Base-by-base conservation (phyloP, 331 rosid genomes). In the Prunus yedoensis region DNA sequence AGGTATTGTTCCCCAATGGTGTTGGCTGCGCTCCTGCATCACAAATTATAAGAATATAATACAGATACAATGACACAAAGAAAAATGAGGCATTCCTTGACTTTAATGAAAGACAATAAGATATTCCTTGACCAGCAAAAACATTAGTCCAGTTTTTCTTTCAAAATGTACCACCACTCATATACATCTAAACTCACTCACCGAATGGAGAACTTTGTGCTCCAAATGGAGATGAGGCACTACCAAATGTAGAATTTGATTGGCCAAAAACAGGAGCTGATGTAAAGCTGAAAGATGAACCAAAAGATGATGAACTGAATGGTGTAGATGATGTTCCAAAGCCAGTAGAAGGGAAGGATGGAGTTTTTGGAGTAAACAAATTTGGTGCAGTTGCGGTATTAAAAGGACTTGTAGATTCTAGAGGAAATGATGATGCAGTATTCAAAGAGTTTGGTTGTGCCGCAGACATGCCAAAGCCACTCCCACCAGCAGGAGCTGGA, bases 361-460 rank as follows among this genome's bases (percentile, higher is more conserved):
- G 77, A 74, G 80, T 64, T 84, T 92, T 94, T 13, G 81, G 83
- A 2, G 89, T 90, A 86, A 94, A 94, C 53, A 89, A 83, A 85
- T 78, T 89, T 21, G 97, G 77, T 75, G 93, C 57, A 5, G 88
- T 72, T 58, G 93, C 12, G 43, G 80, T 35, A 69, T 96, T 86
- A 74, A 94, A 92, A 58, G 88, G 90, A 82, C 86, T 89, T 28
- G 96, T 66, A 70, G 96, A 73, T 47, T 96, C 17, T 89, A 85
- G 99, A 77, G 85, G 79, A 77, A 90, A 89, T 62, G 83, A 75
- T 7, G 88, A 78, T 27, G 90, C 21, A 66, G 95, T 23, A 73
- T 78, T 79, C 82, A 91, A 82, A 66, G 82, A 41, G 60, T 81
- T 90, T 76, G 96, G 74, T 83, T 82, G 91, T 49, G 90, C 56